Base-by-base conservation (phyloP, 2,329 filamentous ascomycete genomes). In the Albifimbria verrucaria region DNA sequence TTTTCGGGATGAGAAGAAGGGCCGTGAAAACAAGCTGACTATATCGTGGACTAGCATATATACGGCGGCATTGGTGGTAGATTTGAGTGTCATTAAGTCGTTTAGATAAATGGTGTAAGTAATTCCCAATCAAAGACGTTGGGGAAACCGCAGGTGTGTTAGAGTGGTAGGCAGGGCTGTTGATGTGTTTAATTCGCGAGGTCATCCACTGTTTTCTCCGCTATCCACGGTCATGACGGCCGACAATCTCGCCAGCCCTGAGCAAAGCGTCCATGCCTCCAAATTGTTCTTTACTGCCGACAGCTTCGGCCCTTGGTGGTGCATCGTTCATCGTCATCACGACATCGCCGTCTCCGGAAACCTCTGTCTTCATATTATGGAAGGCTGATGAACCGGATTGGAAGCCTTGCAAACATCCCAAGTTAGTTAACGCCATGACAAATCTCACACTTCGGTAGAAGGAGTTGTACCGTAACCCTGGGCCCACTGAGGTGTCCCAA, bases 191-290 rank as follows among this genome's bases (percentile, higher is more conserved):
- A n/a, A n/a, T n/a, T n/a, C n/a, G n/a, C n/a, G n/a, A n/a, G n/a
- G n/a, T n/a, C n/a, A n/a, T n/a, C n/a, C n/a, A n/a, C n/a, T 44
- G 48, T 9, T 11, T 26, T 23, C 39, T 49, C 48, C 1, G 20
- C 58, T 49, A 58, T 54, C 45, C 50, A 47, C 58, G 59, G 49
- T 59, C 57, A 49, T 73, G 69, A 42, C 76, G 74, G 53, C 79
- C 78, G 39, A 85, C 79, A 55, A 86, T 80, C 59, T 85, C 82
- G 26, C 82, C 81, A 10, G 83, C 83, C 55, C 74, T 75, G 2
- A 86, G 64, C 11, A 86, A 68, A 7, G 82, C 82, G 54, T 74
- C 82, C 68, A 86, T 81, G 2, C 82, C 82, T 55, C 86, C 82
- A 20, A 85, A 66, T 3, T 64, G 64, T 10, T 53, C 46, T 46